A percentile compares a stretch with the other conserved stretches of the same genome.
These are phyloP conservation scores for Fragosphaeria purpurea DNA, from an alignment of 2,329 filamentous ascomycete genomes.

Conservation along the genomic window DNA sequence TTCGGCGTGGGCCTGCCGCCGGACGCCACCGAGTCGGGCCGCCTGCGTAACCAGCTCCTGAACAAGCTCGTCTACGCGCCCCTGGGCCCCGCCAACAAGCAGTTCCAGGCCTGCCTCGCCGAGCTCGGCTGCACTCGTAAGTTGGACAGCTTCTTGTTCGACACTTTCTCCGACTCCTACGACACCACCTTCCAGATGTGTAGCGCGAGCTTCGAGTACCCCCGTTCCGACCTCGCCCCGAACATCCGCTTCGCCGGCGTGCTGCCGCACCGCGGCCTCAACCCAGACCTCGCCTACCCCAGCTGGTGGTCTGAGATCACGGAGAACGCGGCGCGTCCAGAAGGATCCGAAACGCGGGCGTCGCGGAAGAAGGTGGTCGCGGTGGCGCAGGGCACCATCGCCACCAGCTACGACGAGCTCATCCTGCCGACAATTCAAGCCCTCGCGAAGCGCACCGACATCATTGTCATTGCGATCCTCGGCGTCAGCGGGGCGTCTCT, in stretches of 20 bases:
- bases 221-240: constrained; percentile 24
- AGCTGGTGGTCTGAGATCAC: constrained; percentile 35
- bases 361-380: constrained; percentile 29
- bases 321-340: not conserved
- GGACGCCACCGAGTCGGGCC: constrained; percentile 3
- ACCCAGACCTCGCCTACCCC: constrained; percentile 24
- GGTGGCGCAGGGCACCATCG: constrained; percentile 38
- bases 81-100: not conserved
- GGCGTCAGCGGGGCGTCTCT: constrained; percentile 4
- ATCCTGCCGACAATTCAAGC: constrained; percentile 34
- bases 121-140: not conserved
- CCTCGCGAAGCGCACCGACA: constrained; percentile 29
- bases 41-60: constrained; percentile 7
- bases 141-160: not conserved
- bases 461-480: constrained; percentile 21
- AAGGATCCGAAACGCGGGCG: constrained; percentile 9
- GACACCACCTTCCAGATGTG: constrained; percentile 29
- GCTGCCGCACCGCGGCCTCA: constrained; percentile 23
- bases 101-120: not conserved
- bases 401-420: constrained; percentile 28
- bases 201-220: constrained; percentile 29
- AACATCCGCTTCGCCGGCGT: constrained; percentile 34
- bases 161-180: constrained; percentile 11
- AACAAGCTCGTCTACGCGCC: not conserved
- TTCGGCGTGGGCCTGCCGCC: constrained; percentile 4